phyloP scores from a whole-genome alignment of 306 rosid genomes.

The Quercus aquifolioides region DNA sequence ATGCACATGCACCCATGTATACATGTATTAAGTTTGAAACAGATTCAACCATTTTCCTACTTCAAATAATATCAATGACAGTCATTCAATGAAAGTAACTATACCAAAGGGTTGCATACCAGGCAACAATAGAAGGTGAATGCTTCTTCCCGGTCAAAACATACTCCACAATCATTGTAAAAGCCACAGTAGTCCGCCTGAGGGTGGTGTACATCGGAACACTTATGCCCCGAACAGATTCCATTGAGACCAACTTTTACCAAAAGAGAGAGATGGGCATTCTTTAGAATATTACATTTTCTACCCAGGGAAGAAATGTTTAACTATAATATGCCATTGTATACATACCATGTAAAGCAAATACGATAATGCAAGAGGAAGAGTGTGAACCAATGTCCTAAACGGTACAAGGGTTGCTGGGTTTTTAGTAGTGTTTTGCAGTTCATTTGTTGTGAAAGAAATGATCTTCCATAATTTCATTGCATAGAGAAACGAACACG shows the following conservation, averaged over 20 bases:
- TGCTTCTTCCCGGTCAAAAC: slow-evolving; percentile 50
- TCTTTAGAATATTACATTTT: not conserved
- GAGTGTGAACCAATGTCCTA: slow-evolving; percentile 42
- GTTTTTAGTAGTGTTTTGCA: slow-evolving; percentile 31
- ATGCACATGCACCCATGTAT: not conserved
- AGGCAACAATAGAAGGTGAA: slow-evolving; percentile 49
- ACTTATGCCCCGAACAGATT: slow-evolving; percentile 64
- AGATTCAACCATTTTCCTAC: not conserved
- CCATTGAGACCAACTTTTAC: slow-evolving; percentile 66
- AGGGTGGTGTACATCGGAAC: slow-evolving; percentile 81
- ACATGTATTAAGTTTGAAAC: not conserved
- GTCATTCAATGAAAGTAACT: slow-evolving; percentile 2
- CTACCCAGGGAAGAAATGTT: not conserved
- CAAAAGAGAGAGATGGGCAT: slow-evolving; percentile 16
- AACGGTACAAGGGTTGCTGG: slow-evolving; percentile 41
- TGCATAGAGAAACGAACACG: slow-evolving; percentile 49
- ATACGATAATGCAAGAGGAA: slow-evolving; percentile 64
- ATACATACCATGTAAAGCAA: slow-evolving; percentile 61
- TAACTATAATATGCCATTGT: not conserved
- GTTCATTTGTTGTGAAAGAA: slow-evolving; percentile 52
- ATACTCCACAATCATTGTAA: slow-evolving; percentile 65
- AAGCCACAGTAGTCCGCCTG: slow-evolving; percentile 62
- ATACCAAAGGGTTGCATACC: slow-evolving; percentile 30
- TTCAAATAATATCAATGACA: not conserved
- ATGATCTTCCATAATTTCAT: slow-evolving; percentile 47